Evolutionary conservation across 2,329 filamentous ascomycete species (phyloP).

Genomic region (Fusarium oxysporum): DNA sequence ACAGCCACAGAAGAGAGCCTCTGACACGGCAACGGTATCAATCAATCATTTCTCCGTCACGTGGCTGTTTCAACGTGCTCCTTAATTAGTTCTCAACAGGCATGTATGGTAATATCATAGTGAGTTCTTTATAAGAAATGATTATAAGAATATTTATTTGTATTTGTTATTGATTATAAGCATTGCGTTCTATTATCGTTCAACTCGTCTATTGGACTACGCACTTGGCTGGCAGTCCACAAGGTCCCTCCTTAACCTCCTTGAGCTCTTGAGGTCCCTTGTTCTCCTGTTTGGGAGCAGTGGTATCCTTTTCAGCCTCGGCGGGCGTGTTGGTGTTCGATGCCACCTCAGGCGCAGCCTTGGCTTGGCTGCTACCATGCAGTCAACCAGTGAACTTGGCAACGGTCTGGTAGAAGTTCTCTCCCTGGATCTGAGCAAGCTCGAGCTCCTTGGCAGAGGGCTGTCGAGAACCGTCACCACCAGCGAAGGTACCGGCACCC

Average conservation of each 20-base stretch:
- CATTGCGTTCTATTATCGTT: slow-evolving; percentile 33
- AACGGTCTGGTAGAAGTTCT: slow-evolving; percentile 82
- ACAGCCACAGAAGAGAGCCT: background rate
- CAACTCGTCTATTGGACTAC: slow-evolving; percentile 65
- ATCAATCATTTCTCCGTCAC: background rate
- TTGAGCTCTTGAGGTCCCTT: slow-evolving; percentile 50
- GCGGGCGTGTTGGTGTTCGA: slow-evolving; percentile 40
- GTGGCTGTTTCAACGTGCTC: background rate
- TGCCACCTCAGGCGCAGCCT: slow-evolving; percentile 44
- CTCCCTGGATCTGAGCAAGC: slow-evolving; percentile 85
- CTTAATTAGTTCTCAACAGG: background rate
- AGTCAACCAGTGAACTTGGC: slow-evolving; percentile 82
- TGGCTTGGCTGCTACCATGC: slow-evolving; percentile 67
- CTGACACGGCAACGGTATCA: too few species aligned
- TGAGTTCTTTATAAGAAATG: background rate
- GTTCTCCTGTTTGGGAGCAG: slow-evolving; percentile 35
- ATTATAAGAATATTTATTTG: slow-evolving; percentile 16
- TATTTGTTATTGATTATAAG: slow-evolving; percentile 26
- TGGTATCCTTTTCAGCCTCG: slow-evolving; percentile 23
- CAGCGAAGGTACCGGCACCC: slow-evolving; percentile 93
- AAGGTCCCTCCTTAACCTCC: slow-evolving; percentile 73
- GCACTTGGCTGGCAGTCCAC: slow-evolving; percentile 82
- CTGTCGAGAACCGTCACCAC: slow-evolving; percentile 83
- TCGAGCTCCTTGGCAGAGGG: slow-evolving; percentile 80
- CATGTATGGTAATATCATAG: background rate